Evolutionary conservation across 805 yeast genomes (phyloP), one percentile per base, ranked within the genome.

Genomic region (Metschnikowia borealis): DNA sequence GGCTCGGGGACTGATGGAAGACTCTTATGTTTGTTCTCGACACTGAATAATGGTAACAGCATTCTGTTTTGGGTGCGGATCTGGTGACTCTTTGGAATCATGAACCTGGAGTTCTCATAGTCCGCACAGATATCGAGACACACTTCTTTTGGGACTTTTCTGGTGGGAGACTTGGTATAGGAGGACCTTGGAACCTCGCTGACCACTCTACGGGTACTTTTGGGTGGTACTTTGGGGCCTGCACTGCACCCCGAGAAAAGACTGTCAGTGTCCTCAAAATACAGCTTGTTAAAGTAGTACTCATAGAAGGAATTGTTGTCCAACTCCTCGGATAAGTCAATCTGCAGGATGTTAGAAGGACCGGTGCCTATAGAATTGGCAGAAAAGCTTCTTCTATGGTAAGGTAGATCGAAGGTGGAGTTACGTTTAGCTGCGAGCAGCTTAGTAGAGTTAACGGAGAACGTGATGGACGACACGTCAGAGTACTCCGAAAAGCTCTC

Each of bases 51-150:
- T 5, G 31, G 38, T n/a, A 14, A 13, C 6, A n/a, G 33, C 14
- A 14, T 14, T 33, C 20, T 42, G 3, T n/a, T 14, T 5, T 32
- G 18, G 10, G 46, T 32, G 15, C 18, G 26, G 17, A 49, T 35
- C 23, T 33, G 43, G 35, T 51, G 6, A 13, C 34, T 51, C 32
- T 21, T 15, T 6, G 61, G 61, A 21, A 57, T 56, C 61, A 52
- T 48, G 49, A 57, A 57, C 33, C 60, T 46, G 7, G 60, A 56
- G 34, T 49, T 52, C 43, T 54, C 55, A 51, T 58, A 58, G n/a
- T 58, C 61, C 11, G 60, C 58, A 13, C 56, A 54, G 18, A 51
- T 4, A 39, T 58, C 61, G 10, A 58, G 55, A 38, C 57, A 54
- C 31, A 41, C 48, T 34, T 53, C 53, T 14, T 34, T 3, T 3